Conservation (phyloP, 176 grass and related monocot species). For the Carex pumila region DNA sequence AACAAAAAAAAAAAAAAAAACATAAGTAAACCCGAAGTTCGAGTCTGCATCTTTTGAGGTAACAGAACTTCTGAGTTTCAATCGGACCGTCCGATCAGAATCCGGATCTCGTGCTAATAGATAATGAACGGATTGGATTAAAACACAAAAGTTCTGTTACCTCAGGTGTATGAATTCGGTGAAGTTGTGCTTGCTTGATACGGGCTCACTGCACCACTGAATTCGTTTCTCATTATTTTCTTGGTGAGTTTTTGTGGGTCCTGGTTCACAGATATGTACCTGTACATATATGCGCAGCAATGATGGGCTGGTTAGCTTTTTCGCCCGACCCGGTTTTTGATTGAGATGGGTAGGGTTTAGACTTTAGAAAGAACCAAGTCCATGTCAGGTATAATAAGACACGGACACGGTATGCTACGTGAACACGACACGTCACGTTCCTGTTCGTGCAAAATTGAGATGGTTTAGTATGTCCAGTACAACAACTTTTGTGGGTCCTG, state of each 20-base stretch:
- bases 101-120: too few species aligned
- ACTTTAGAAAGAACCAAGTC: too few species aligned
- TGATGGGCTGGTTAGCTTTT: not conserved
- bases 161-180: not conserved
- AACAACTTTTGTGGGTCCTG: not conserved
- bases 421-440: too few species aligned
- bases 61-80: too few species aligned
- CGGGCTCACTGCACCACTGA: not conserved
- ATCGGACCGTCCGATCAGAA: too few species aligned
- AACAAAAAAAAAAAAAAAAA: not conserved
- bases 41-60: too few species aligned
- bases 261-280: not conserved
- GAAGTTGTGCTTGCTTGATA: not conserved
- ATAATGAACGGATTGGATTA: too few species aligned
- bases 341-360: not conserved
- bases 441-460: too few species aligned
- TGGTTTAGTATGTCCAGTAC: too few species aligned
- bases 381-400: too few species aligned
- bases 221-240: not conserved
- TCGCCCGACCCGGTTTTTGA: not conserved
- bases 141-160: too few species aligned
- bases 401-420: too few species aligned
- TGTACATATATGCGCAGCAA: not conserved
- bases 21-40: not conserved
- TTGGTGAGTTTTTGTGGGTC: not conserved